A percentile compares a stretch with the other conserved stretches of the same genome.
Conservation (phyloP, 305 asterid genomes). For the Plantago coronopus region DNA sequence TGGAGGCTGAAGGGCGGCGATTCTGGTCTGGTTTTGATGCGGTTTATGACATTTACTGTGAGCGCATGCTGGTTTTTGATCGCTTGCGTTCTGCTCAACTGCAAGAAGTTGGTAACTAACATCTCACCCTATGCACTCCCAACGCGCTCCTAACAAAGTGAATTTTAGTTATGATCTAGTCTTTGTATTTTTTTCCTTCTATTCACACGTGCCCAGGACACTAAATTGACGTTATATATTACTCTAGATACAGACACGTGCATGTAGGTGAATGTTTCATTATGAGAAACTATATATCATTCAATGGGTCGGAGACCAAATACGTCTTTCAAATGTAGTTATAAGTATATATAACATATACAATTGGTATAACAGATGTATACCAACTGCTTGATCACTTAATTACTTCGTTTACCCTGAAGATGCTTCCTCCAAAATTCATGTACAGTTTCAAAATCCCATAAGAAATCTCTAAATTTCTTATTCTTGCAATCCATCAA, state of each 20-base stretch:
- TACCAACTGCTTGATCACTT: neutral
- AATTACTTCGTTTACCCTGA: neutral
- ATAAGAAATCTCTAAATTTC: too few relatives aligned
- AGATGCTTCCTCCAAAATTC: slow-evolving; percentile 3
- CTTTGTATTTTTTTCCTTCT: neutral
- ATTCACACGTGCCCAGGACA: neutral
- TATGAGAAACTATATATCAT: neutral
- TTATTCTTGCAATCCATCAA: too few relatives aligned
- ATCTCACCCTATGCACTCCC: slow-evolving; percentile 1
- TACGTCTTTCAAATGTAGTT: neutral
- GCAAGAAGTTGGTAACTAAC: slow-evolving; percentile 63
- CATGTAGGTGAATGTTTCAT: neutral
- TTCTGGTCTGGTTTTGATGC: slow-evolving; percentile 93
- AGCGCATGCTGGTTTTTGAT: slow-evolving; percentile 72
- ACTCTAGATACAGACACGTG: neutral
- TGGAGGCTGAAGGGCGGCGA: slow-evolving; percentile 76
- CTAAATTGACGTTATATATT: neutral
- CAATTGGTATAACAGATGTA: too few relatives aligned
- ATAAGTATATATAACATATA: too few relatives aligned
- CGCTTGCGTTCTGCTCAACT: slow-evolving; percentile 68
- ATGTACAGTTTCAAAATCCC: neutral
- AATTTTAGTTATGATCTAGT: too few relatives aligned
- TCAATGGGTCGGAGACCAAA: neutral
- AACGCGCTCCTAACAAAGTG: too few relatives aligned
- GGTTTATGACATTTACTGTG: slow-evolving; percentile 68